These are phyloP conservation scores for Penicillium argentinense DNA, from an alignment of 495 filamentous ascomycete genomes.

Conservation along the genomic window DNA sequence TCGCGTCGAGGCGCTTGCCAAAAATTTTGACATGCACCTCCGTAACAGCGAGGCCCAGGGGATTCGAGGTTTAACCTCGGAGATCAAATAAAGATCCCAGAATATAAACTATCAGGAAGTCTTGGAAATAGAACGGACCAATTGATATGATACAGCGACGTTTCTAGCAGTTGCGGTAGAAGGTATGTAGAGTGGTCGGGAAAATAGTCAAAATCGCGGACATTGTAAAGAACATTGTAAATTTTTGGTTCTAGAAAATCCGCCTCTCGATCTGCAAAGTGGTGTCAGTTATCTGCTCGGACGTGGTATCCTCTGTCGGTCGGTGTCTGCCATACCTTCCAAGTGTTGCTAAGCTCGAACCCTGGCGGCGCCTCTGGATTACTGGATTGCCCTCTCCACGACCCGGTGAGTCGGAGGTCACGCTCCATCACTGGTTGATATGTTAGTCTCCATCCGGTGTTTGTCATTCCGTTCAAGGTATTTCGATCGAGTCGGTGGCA, in stretches of 20 bases:
- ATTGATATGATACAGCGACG: constrained; percentile 28
- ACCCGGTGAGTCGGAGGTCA: constrained; percentile 86
- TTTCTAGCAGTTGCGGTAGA: constrained; percentile 28
- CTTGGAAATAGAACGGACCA: not conserved
- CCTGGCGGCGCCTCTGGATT: constrained; percentile 74
- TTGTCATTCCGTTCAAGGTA: no score
- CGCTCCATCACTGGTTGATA: constrained; percentile 84
- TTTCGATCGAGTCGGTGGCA: not conserved
- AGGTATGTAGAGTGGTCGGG: constrained; percentile 27
- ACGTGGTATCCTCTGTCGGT: not conserved
- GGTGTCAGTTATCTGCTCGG: constrained; percentile 11
- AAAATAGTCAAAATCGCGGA: constrained; percentile 18
- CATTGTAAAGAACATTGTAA: constrained; percentile 28
- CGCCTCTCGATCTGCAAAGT: constrained; percentile 39
- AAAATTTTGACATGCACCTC: constrained; percentile 57
- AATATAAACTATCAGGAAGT: constrained; percentile 5
- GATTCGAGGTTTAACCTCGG: constrained; percentile 48
- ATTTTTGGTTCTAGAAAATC: constrained; percentile 35
- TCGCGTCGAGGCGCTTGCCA: constrained; percentile 50
- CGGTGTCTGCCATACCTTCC: constrained; percentile 64
- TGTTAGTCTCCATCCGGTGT: not conserved
- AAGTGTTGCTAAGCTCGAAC: constrained; percentile 94
- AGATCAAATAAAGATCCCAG: constrained; percentile 36
- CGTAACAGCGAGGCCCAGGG: constrained; percentile 49
- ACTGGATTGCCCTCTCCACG: constrained; percentile 80